Evolutionary conservation across 2,329 filamentous ascomycete species (phyloP), one percentile per base, ranked within the genome.

Genomic region (Ustulina deusta): DNA sequence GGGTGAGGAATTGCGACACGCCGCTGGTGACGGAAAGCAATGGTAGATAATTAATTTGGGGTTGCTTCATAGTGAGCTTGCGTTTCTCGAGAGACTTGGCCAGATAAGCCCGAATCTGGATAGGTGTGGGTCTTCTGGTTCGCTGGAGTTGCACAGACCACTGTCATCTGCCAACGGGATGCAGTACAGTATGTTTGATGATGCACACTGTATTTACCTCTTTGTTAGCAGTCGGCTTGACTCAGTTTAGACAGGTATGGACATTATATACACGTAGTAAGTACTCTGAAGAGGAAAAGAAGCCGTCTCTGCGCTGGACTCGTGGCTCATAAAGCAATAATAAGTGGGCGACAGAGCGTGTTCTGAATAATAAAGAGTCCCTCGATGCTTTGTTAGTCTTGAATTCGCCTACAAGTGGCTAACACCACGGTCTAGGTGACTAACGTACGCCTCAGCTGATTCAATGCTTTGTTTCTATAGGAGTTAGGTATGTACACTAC

Each of bases 61-160:
- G 27, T 65, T 34, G 15, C 54, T 52, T 38, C 7, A 32, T 49
- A 61, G 42, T 32, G 61, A 63, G 36, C 36, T 55, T 62, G 44
- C 60, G 61, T 67, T 48, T 54, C 20, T 54, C 42, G 60, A 32
- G 22, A 27, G 65, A 69, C 69, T 69, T 71, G 69, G 69, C 69
- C 69, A 71, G 63, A 71, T 71, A 71, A 65, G 57, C 66, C 61
- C 61, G 51, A 65, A 65, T 56, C 17, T 32, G 60, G 69, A 64
- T 57, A 68, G 57, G 52, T 54, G 48, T 48, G 20, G 46, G 57
- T 40, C 54, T 63, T 25, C 40, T 48, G n/a, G 42, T n/a, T 6
- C 34, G 20, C 25, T 38, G 27, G 29, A 44, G 17, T 27, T 22
- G 55, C 49, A 52, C 63, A 65, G 55, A 52, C 55, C 62, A 65